Evolutionary conservation across 75 land plant species (phyloP).

Genomic region (Adiantum capillusveneris): DNA sequence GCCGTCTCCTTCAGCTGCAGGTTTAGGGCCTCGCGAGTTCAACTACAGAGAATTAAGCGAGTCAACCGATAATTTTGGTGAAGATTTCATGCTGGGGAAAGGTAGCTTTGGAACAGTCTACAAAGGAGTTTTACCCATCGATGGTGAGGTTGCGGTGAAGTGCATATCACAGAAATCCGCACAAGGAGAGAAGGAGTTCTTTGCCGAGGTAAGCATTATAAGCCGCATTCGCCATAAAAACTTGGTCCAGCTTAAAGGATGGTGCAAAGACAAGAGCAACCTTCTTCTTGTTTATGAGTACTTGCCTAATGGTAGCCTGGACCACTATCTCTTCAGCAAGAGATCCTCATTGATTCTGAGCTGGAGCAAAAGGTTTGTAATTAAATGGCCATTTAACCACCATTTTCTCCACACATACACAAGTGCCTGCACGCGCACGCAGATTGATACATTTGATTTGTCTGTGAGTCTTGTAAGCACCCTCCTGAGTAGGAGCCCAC

Average conservation of each 20-base stretch:
- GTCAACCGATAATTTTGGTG: too few species aligned
- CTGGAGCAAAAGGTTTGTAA: background rate
- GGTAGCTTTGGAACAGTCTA: background rate
- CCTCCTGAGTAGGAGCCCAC: too few species aligned
- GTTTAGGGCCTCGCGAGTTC: too few species aligned
- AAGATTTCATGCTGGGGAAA: too few species aligned
- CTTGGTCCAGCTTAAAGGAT: conserved; percentile 14
- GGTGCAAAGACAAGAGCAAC: conserved; percentile 9
- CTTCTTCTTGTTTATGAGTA: conserved; percentile 15
- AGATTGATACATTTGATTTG: too few species aligned
- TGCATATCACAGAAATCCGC: background rate
- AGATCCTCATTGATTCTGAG: background rate
- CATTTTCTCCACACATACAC: too few species aligned
- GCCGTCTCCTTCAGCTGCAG: too few species aligned
- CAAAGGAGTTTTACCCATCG: background rate
- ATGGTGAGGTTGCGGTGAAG: conserved; percentile 6
- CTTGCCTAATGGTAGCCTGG: conserved; percentile 17
- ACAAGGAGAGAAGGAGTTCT: conserved; percentile 7
- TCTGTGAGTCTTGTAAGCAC: too few species aligned
- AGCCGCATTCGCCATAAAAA: conserved; percentile 13
- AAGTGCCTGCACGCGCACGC: too few species aligned
- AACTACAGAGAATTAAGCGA: too few species aligned
- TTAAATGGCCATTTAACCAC: too few species aligned
- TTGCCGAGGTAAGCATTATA: conserved; percentile 10
- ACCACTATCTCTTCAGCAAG: background rate